These are phyloP conservation scores for Oryza longistaminata DNA, from an alignment of 176 grass and related monocot genomes.

Conservation along the genomic window DNA sequence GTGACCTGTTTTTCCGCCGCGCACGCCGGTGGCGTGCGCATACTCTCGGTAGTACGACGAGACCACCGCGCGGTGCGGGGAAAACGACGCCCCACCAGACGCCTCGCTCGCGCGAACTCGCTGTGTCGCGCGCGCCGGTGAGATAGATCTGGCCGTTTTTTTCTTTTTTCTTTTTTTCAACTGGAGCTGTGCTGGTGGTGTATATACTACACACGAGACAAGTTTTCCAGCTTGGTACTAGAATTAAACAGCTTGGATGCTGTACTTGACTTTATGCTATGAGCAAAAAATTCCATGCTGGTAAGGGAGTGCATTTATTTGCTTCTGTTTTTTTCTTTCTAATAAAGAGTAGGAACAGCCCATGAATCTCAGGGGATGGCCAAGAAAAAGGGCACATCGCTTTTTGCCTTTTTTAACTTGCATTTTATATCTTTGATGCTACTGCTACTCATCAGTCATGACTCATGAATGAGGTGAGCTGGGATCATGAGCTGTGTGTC, in stretches of 20 bases:
- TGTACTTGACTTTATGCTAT: neutral
- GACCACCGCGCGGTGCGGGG: neutral
- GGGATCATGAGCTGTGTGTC: neutral
- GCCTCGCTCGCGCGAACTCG: neutral
- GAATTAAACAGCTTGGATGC: neutral
- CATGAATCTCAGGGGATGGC: slow-evolving; percentile 12
- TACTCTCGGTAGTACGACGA: neutral
- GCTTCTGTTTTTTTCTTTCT: slow-evolving; percentile 11
- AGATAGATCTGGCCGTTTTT: neutral
- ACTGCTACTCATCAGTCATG: neutral
- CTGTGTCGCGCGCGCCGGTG: no score
- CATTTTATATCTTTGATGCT: neutral
- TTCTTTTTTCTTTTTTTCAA: no score
- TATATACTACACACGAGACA: neutral
- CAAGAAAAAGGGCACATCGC: neutral
- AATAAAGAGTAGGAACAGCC: neutral
- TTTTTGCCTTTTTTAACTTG: neutral
- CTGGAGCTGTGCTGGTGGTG: no score
- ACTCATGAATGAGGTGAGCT: neutral
- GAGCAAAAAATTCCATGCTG: neutral
- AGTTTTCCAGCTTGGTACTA: neutral
- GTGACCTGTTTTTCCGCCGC: neutral
- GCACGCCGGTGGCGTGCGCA: neutral
- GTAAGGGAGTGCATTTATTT: slow-evolving; percentile 26
- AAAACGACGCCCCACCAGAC: neutral